Base-by-base conservation (phyloP, 441 rosid species). In the Populus trichocarpa region DNA sequence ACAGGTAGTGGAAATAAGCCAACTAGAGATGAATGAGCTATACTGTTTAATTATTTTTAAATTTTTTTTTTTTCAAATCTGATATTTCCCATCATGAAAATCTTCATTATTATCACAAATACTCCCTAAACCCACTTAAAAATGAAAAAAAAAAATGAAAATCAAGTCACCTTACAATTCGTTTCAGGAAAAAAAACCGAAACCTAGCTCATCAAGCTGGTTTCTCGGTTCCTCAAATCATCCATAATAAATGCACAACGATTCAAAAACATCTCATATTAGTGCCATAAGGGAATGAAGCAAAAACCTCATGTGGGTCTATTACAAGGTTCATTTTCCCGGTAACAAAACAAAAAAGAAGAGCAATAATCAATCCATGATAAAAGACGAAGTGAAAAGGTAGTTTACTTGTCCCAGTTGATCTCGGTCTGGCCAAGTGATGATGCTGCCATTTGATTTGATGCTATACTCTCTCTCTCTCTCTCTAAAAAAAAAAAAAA, bases 341-440 rank as follows among this genome's bases (percentile, higher is more conserved):
- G 25, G 25, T 66, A 69, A 12, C 11, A 25, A 18, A 76, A 76
- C 20, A 4, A 38, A 0, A 35, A 64, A 2, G 25, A 73, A n/a
- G 13, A 64, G 25, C 28, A 22, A 46, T 26, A 5, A 70, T 61
- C 28, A 69, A 80, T 65, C 9, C 40, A 30, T 64, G 32, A 65
- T 69, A 57, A 57, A 72, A 16, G 46, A 25, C 25, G 25, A 10
- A 13, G 35, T 11, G 33, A 33, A 23, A 73, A 6, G 63, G 42
- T 36, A 87, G 87, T 20, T 84, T 13, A 91, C 98, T 93, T 92
- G 81, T 92, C 97, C 98, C 98, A 93, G 77, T 93, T 89, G 76
- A 92, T 93, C 91, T 93, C 98, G 80, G 94, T 88, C 75, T 86
- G 94, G 33, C 88, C 93, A 71, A 89, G 81, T 14, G 91, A 80